These are phyloP conservation scores for Clonostachys rosea DNA, from an alignment of 2,329 filamentous ascomycete genomes.

Conservation along the genomic window DNA sequence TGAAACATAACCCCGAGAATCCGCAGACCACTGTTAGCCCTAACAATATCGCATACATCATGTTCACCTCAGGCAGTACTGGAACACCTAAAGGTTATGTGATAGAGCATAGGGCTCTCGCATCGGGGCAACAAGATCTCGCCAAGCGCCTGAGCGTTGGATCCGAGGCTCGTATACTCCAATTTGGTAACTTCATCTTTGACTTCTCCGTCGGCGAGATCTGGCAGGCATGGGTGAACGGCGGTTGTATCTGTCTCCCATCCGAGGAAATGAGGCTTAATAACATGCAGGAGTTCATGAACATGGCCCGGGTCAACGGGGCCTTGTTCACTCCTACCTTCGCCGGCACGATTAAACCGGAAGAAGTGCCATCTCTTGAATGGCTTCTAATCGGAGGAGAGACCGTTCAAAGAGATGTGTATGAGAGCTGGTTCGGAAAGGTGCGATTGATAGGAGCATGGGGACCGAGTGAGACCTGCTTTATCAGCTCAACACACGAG, in stretches of 20 bases:
- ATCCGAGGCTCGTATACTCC: conserved; percentile 1
- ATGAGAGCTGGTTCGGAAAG: conserved; percentile 7
- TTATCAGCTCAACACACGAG: neutral
- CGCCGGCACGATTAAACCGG: neutral
- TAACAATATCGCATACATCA: conserved; percentile 3
- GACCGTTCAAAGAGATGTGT: conserved; percentile 4
- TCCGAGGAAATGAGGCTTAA: conserved; percentile 16
- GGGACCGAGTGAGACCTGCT: conserved; percentile 10
- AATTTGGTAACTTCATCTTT: conserved; percentile 3
- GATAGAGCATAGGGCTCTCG: conserved; percentile 3
- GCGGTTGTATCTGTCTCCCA: conserved; percentile 32
- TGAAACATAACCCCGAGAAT: neutral
- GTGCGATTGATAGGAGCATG: conserved; percentile 5
- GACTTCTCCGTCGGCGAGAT: conserved; percentile 1
- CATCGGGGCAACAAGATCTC: neutral
- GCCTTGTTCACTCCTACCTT: conserved; percentile 1
- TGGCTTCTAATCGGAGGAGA: conserved; percentile 6
- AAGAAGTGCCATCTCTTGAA: neutral
- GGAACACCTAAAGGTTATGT: conserved; percentile 7
- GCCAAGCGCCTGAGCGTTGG: conserved; percentile 11
- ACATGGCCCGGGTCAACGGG: neutral
- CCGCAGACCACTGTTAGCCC: neutral
- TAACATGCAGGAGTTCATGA: neutral
- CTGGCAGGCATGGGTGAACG: conserved; percentile 8
- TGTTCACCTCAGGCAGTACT: conserved; percentile 8